Evolutionary conservation across 2,329 filamentous ascomycete genomes (phyloP), one percentile per base, ranked within the genome.

Genomic region (Sordariomycetes sp.): DNA sequence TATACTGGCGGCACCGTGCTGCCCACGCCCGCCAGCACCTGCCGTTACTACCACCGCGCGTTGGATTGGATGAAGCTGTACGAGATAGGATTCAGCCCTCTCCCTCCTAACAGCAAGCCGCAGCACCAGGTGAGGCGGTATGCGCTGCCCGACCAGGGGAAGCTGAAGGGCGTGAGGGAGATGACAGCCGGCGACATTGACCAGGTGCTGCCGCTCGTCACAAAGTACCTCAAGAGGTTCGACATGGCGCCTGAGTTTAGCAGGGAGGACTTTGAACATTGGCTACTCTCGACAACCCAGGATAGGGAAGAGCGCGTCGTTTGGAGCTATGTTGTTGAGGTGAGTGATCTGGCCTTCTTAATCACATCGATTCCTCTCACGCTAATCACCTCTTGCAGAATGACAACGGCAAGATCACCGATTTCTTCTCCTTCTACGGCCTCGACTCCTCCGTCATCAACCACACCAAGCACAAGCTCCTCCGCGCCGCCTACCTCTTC

Each of bases 371-470:
- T 53, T 56, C 18, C 37, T 37, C 57, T 43, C 25, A 28, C 37
- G 22, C 24, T 8, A 32, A 32, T n/a, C 18, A n/a, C 40, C 40
- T 8, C 16, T n/a, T 14, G 40, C 61, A 79, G 77, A 74, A 80
- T 60, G 72, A 83, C 53, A 84, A 86, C 55, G 82, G 88, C 61
- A 90, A 90, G 65, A 89, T 99, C 67, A 97, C 90, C 43, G 94
- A 99, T 73, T 97, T 96, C 75, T 88, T 97, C 75, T 97, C 91
- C 43, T 99, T 97, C 76, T 99, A 97, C 78, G 86, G 85, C 68
- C 86, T 99, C 37, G 91, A 96, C 70, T 96, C 91, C 18, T 94
- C 90, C 1, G 88, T 97, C 60, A 95, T 99, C 66, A 86, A 87
- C 64, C 85, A 90, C 68, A 76, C 82, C 53, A 89, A 89, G 70